phyloP scores from a whole-genome alignment of 352 stramenopile genomes.

The Globisporangium cystogenes region DNA sequence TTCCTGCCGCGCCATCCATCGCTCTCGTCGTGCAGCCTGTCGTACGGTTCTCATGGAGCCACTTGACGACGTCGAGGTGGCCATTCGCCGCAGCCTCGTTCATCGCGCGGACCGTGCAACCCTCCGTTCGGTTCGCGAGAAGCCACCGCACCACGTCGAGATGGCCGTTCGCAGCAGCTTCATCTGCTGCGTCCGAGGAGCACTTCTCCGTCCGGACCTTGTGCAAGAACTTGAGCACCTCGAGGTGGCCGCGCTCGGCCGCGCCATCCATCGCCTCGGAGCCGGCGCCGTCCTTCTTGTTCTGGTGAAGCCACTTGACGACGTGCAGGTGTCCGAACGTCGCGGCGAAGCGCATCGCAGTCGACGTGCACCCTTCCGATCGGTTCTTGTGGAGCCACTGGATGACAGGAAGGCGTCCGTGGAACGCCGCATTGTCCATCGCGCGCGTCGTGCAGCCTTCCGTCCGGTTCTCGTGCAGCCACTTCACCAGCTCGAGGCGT shows the following conservation, averaged over 20 bases:
- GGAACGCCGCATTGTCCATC: background rate
- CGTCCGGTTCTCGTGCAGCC: background rate
- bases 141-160: background rate
- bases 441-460: background rate
- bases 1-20: background rate
- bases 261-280: slow-evolving; percentile 1
- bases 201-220: background rate
- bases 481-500: background rate
- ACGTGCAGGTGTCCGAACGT: background rate
- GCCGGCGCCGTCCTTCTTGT: background rate
- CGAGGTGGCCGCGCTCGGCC: background rate
- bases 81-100: background rate
- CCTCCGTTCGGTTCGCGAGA: background rate
- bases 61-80: background rate
- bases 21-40: background rate
- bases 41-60: background rate
- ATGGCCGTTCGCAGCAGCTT: background rate
- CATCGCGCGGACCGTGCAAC: background rate
- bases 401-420: background rate
- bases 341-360: background rate
- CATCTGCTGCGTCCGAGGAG: background rate
- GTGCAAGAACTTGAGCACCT: background rate
- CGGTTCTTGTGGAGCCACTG: background rate
- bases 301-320: background rate
- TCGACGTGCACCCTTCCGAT: background rate